Percentiles rank a stretch among this genome's conserved stretches.
phyloP scores from a whole-genome alignment of 257 asterid genomes.

The Rehmannia glutinosa region DNA sequence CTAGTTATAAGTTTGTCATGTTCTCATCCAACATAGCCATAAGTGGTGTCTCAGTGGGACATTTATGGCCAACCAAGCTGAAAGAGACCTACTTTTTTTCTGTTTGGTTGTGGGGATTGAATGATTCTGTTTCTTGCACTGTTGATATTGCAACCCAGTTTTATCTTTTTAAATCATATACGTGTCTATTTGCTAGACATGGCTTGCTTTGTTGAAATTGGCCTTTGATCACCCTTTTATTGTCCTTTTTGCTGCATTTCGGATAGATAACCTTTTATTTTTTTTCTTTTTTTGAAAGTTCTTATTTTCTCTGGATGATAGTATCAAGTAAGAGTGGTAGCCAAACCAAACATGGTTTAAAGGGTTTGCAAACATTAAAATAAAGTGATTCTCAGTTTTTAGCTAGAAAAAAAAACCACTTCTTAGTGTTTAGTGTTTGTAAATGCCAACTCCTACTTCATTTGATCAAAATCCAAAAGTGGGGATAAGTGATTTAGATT shows the following conservation, averaged over 20 bases:
- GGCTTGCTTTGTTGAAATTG: neutral
- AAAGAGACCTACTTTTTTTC: constrained; percentile 31
- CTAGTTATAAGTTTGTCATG: constrained; percentile 34
- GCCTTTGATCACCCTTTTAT: neutral
- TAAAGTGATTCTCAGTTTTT: too few relatives aligned
- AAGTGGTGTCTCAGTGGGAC: constrained; percentile 55
- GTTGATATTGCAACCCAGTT: constrained; percentile 13
- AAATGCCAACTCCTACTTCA: too few relatives aligned
- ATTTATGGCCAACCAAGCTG: constrained; percentile 47
- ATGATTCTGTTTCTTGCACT: constrained; percentile 17
- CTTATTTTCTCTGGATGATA: too few relatives aligned
- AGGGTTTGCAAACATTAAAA: too few relatives aligned
- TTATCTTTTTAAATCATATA: neutral
- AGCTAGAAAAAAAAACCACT: too few relatives aligned
- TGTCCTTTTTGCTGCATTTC: neutral
- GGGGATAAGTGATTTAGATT: too few relatives aligned
- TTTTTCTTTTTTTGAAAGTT: too few relatives aligned
- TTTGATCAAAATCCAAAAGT: too few relatives aligned
- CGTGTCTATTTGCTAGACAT: neutral
- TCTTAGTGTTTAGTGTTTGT: too few relatives aligned
- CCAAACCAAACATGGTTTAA: too few relatives aligned
- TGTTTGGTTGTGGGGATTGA: constrained; percentile 29
- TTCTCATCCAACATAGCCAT: constrained; percentile 44
- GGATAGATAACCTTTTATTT: too few relatives aligned
- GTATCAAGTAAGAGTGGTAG: too few relatives aligned